Evolutionary conservation across 2,329 filamentous ascomycete species (phyloP).

Genomic region (Phaeosphaeriaceae sp.): DNA sequence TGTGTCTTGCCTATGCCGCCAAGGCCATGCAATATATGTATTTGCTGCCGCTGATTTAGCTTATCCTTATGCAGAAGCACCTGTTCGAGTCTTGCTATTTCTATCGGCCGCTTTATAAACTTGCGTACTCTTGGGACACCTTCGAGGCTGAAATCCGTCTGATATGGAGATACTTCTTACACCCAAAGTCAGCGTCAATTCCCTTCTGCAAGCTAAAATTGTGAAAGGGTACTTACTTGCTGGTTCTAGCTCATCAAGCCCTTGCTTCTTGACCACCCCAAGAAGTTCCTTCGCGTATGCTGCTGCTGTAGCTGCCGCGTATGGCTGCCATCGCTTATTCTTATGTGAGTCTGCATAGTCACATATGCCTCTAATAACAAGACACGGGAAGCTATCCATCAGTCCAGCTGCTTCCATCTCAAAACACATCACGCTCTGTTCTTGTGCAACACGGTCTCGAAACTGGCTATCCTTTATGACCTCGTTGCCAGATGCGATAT

Average conservation of each 20-base stretch:
- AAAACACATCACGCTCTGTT: slow-evolving; percentile 27
- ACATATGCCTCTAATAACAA: slow-evolving; percentile 30
- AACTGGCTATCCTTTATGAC: slow-evolving; percentile 50
- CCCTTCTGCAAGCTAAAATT: background rate
- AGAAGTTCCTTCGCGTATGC: slow-evolving; percentile 23
- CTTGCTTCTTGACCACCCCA: background rate
- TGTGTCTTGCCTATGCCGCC: slow-evolving; percentile 38
- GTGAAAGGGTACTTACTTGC: no score
- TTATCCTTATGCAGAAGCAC: no score
- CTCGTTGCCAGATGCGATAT: slow-evolving; percentile 49
- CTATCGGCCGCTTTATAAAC: slow-evolving; percentile 10
- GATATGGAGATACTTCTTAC: background rate
- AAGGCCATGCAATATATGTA: slow-evolving; percentile 21
- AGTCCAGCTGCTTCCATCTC: slow-evolving; percentile 16
- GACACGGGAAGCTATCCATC: slow-evolving; percentile 30
- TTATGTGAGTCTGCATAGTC: slow-evolving; percentile 27
- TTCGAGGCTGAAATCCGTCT: slow-evolving; percentile 23
- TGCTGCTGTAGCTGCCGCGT: slow-evolving; percentile 24
- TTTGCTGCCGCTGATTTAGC: no score
- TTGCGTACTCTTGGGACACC: slow-evolving; percentile 20
- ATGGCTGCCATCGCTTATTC: slow-evolving; percentile 18
- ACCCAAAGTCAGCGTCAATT: no score
- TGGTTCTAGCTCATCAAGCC: slow-evolving; percentile 1
- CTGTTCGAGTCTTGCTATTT: no score
- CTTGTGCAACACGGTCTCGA: slow-evolving; percentile 40